These are phyloP conservation scores for Elsinoe perseae DNA, from an alignment of 2,329 filamentous ascomycete genomes.

Conservation along the genomic window DNA sequence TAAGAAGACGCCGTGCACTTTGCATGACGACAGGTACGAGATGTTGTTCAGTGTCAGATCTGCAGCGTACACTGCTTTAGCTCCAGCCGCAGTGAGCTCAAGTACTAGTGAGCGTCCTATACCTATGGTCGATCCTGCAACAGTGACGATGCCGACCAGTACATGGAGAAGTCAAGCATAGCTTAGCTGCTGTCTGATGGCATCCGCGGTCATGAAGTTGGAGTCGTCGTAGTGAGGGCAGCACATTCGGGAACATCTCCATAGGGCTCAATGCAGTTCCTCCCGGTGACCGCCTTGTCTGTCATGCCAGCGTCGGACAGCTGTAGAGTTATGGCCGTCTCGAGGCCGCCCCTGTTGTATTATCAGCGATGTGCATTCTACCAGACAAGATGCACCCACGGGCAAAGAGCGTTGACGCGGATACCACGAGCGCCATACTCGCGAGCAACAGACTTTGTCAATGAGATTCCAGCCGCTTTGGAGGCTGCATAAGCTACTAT, in stretches of 20 bases:
- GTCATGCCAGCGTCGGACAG: too few relatives aligned
- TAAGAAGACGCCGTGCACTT: not conserved
- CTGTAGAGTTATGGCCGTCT: too few relatives aligned
- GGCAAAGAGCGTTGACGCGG: conserved; percentile 20
- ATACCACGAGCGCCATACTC: conserved; percentile 20
- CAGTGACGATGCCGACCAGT: not conserved
- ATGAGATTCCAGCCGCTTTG: conserved; percentile 23
- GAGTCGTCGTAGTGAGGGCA: too few relatives aligned
- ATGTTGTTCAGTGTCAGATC: not conserved
- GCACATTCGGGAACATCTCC: too few relatives aligned
- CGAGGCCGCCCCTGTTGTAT: too few relatives aligned
- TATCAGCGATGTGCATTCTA: too few relatives aligned
- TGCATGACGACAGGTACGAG: not conserved
- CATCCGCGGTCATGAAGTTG: too few relatives aligned
- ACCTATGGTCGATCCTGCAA: not conserved
- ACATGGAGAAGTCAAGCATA: not conserved
- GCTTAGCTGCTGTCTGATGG: too few relatives aligned
- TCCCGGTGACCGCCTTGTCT: too few relatives aligned
- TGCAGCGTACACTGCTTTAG: not conserved
- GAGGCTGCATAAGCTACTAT: conserved; percentile 25
- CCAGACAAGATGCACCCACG: too few relatives aligned
- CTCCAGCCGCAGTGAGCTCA: not conserved
- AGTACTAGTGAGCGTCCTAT: not conserved
- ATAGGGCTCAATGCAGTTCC: too few relatives aligned
- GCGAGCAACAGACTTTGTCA: conserved; percentile 21